Base-by-base conservation (phyloP, 2,329 filamentous ascomycete genomes). In the Parastagonospora avenae region DNA sequence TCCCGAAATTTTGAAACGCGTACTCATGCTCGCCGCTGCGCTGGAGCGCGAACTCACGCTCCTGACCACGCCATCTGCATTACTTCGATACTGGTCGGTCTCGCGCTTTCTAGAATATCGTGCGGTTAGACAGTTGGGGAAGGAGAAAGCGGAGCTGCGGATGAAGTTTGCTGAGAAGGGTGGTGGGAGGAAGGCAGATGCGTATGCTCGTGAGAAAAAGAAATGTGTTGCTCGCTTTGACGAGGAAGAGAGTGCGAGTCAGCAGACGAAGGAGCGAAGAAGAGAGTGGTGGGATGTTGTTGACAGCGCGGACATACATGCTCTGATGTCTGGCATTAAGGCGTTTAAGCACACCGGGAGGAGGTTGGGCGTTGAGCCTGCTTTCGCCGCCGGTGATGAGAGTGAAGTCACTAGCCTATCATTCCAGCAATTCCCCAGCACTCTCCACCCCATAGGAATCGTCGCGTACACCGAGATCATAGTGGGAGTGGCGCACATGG, bases 31-130 rank as follows among this genome's bases (percentile, higher is more conserved):
- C 1, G n/a, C 48, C 2, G 14, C 54, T n/a, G 51, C 47, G 2
- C 52, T 57, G 7, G 59, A 62, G 30, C 30, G 46, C 1, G 50
- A 55, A 30, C 8, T 63, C 0, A 28, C 43, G 1, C 27, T 30
- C 1, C 16, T 57, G 10, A 30, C 19, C 9, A 46, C 48, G 10
- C 45, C 50, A 4, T 15, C 47, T 1, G 30, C 30, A 6, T 16
- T 57, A 2, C 30, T 54, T 3, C 37, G 24, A 8, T 48, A 42
- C 19, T 53, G 49, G 45, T 32, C 42, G 2, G 24, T 60, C 19
- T 45, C 41, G 4, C 38, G 46, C 5, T 45, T 54, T 27, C 27
- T 56, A n/a, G 42, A 42, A 10, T 33, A 31, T 6, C 28, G 42
- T 2, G 43, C 16, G 9, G 40, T 60, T 2, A 32, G 27, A 14